Conservation (phyloP, 441 rosid species). For the Capsella rubella region DNA sequence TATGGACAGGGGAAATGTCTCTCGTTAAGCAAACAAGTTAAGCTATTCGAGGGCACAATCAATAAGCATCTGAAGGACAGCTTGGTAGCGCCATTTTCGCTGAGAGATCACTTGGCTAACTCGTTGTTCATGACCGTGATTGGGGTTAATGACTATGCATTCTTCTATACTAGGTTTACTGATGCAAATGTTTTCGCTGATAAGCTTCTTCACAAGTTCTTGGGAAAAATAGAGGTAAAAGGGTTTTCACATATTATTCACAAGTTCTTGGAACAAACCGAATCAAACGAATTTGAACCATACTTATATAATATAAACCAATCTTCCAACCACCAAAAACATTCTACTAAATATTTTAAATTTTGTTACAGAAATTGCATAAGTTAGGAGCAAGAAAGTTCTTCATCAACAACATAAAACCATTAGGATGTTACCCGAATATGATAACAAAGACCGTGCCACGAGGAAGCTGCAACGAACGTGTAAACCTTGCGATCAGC, state of each 20-base stretch:
- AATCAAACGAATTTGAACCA: no score
- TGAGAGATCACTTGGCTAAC: conserved; percentile 32
- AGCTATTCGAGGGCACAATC: conserved; percentile 26
- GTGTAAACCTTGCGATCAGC: not conserved
- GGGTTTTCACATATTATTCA: no score
- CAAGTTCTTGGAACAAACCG: no score
- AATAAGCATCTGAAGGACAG: conserved; percentile 12
- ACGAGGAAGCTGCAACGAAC: conserved; percentile 22
- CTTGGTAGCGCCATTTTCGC: conserved; percentile 1
- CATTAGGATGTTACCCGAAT: conserved; percentile 36
- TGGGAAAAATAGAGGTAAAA: conserved; percentile 26
- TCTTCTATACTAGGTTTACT: not conserved
- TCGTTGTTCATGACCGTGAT: conserved; percentile 38
- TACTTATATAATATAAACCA: no score
- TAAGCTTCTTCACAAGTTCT: conserved; percentile 30
- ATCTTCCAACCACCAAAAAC: no score
- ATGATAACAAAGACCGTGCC: not conserved
- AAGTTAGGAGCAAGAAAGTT: conserved; percentile 36
- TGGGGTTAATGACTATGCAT: conserved; percentile 35
- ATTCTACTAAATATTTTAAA: not conserved
- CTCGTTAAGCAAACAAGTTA: conserved; percentile 32
- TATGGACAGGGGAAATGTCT: conserved; percentile 35
- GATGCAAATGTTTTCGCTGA: conserved; percentile 15
- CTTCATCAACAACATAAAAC: conserved; percentile 30
- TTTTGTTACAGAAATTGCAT: conserved; percentile 26